Evolutionary conservation across 208 protist genomes (phyloP).

Genomic region (Leishmania guyanensis): DNA sequence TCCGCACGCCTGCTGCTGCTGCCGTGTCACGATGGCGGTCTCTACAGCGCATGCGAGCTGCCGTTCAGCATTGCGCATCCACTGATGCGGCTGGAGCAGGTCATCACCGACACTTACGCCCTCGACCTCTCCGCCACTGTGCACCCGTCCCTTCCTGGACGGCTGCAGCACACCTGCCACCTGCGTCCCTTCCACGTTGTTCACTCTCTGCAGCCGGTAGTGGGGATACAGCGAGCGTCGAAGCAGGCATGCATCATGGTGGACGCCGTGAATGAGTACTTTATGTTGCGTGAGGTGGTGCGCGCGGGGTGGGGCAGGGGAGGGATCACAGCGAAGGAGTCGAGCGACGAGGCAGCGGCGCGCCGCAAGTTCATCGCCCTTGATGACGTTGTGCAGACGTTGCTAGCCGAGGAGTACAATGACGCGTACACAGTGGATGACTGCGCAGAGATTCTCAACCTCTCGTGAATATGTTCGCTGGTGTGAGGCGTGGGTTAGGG

Average conservation of each 20-base stretch:
- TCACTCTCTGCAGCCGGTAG: slow-evolving; percentile 33
- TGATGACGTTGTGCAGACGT: slow-evolving; percentile 31
- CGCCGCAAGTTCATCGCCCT: slow-evolving; percentile 25
- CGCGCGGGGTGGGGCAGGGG: background rate
- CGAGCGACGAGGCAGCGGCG: slow-evolving; percentile 1
- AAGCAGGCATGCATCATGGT: slow-evolving; percentile 55
- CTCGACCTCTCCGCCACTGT: slow-evolving; percentile 29
- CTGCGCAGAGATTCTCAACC: slow-evolving; percentile 44
- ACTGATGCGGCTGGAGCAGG: slow-evolving; percentile 63
- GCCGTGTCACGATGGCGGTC: slow-evolving; percentile 64
- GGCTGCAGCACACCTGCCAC: slow-evolving; percentile 34
- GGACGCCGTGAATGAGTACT: slow-evolving; percentile 57
- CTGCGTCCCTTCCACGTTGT: slow-evolving; percentile 29
- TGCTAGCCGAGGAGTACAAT: slow-evolving; percentile 48
- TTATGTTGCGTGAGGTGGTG: slow-evolving; percentile 28
- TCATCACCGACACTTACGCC: slow-evolving; percentile 52
- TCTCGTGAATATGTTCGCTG: background rate
- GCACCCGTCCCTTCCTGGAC: slow-evolving; percentile 6
- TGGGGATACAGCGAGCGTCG: slow-evolving; percentile 31
- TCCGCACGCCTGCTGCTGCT: slow-evolving; percentile 41
- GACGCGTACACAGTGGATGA: slow-evolving; percentile 39
- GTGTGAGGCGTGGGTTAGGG: background rate
- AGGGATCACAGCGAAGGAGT: background rate
- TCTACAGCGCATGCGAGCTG: slow-evolving; percentile 53
- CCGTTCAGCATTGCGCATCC: slow-evolving; percentile 59